phyloP scores from a whole-genome alignment of 208 protist genomes.

The Trypanosoma platydactyli region DNA sequence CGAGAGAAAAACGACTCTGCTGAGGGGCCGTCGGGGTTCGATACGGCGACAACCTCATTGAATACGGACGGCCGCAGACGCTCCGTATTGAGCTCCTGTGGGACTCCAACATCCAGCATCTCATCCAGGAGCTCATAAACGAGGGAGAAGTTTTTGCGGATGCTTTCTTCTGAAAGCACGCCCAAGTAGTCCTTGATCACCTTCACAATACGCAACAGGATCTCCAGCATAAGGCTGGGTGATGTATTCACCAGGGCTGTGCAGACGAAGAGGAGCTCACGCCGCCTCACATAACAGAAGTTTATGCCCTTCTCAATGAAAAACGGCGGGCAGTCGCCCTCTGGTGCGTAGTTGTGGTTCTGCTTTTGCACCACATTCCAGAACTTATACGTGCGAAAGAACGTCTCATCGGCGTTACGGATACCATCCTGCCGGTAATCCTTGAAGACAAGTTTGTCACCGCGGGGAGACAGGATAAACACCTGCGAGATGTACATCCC shows the following conservation, averaged over 20 bases:
- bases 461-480: slow-evolving; percentile 81
- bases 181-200: slow-evolving; percentile 90
- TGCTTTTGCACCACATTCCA: slow-evolving; percentile 37
- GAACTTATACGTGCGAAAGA: slow-evolving; percentile 84
- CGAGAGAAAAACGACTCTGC: slow-evolving; percentile 38
- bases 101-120: slow-evolving; percentile 84
- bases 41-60: slow-evolving; percentile 55
- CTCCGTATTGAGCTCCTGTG: slow-evolving; percentile 78
- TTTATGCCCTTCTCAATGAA: slow-evolving; percentile 76
- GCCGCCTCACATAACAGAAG: slow-evolving; percentile 72
- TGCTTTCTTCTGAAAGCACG: slow-evolving; percentile 81
- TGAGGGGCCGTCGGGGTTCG: slow-evolving; percentile 7
- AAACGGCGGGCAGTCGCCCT: slow-evolving; percentile 58
- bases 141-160: slow-evolving; percentile 88
- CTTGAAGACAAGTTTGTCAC: slow-evolving; percentile 83
- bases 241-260: slow-evolving; percentile 78
- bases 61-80: slow-evolving; percentile 78
- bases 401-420: slow-evolving; percentile 63
- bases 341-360: slow-evolving; percentile 31
- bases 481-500: slow-evolving; percentile 69
- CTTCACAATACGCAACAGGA: slow-evolving; percentile 60
- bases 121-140: slow-evolving; percentile 94
- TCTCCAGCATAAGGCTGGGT: slow-evolving; percentile 68
- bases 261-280: slow-evolving; percentile 80
- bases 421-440: slow-evolving; percentile 83